Evolutionary conservation across 345 rosid species (phyloP).

Genomic region (Pelargonium nanum): DNA sequence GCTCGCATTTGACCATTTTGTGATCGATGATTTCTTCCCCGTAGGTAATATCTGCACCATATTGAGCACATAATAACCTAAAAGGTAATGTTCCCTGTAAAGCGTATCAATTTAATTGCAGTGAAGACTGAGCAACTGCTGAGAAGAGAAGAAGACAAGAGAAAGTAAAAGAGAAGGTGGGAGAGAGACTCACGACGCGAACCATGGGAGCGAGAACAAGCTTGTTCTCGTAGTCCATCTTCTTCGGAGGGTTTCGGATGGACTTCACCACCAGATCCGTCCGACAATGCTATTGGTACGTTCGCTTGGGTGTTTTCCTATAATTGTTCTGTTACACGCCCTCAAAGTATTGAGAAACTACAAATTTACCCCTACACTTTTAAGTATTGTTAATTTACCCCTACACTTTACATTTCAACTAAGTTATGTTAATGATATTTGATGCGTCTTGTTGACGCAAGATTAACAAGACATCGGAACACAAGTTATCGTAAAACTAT

Average conservation of each 20-base stretch:
- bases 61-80: constrained; percentile 67
- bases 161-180: neutral
- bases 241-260: constrained; percentile 3
- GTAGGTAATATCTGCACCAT: constrained; percentile 87
- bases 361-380: no score
- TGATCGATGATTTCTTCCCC: constrained; percentile 88
- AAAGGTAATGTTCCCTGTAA: constrained; percentile 74
- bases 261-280: neutral
- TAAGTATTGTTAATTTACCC: no score
- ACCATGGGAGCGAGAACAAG: constrained; percentile 96
- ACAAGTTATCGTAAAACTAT: no score
- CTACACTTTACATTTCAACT: no score
- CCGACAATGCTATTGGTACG: neutral
- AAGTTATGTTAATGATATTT: no score
- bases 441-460: no score
- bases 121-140: neutral
- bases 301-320: no score
- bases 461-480: no score
- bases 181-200: constrained; percentile 57
- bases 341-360: no score
- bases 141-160: neutral
- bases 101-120: neutral
- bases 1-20: constrained; percentile 66
- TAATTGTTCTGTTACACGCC: no score
- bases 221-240: constrained; percentile 78